Percentiles rank a stretch among this genome's conserved stretches.
Evolutionary conservation across 345 rosid species (phyloP).

Genomic region (Excoecaria agallocha): DNA sequence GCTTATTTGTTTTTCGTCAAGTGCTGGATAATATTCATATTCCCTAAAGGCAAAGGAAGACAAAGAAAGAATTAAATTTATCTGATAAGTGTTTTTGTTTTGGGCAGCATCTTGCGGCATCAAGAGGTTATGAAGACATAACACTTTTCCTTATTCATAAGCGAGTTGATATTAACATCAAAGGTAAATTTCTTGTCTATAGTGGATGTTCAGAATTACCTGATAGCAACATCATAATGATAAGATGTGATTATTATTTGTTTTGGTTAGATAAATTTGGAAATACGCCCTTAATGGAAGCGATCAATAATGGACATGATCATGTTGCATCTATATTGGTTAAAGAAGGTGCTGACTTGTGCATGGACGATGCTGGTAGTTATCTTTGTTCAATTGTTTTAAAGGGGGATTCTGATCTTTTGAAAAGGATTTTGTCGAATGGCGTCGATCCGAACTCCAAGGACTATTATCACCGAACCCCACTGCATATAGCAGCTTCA

Average conservation of each 20-base stretch:
- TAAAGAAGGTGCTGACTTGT: constrained; percentile 63
- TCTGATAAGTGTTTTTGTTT: constrained; percentile 19
- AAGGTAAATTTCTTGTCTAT: constrained; percentile 51
- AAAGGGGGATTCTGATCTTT: constrained; percentile 74
- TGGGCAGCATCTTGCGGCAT: constrained; percentile 88
- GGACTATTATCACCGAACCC: constrained; percentile 87
- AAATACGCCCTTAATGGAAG: constrained; percentile 80
- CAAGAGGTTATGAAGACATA: constrained; percentile 75
- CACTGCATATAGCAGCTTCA: constrained; percentile 90
- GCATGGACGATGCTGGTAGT: constrained; percentile 71
- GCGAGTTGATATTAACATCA: constrained; percentile 55
- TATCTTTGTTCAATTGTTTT: constrained; percentile 63
- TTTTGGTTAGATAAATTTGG: constrained; percentile 71
- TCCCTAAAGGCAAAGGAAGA: neutral
- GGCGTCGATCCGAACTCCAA: constrained; percentile 80
- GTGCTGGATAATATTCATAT: neutral
- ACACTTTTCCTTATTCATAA: constrained; percentile 58
- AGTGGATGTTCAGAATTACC: constrained; percentile 3
- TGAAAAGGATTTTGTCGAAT: constrained; percentile 59
- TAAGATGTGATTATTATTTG: constrained; percentile 2
- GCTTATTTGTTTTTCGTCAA: neutral
- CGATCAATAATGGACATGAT: constrained; percentile 71
- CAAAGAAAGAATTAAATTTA: neutral
- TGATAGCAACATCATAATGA: neutral
- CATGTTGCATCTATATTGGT: constrained; percentile 57